These are phyloP conservation scores for peach (Prunus persica) DNA, from an alignment of 306 rosid species.

Conservation along the genomic window Prunus_persica_NCBIv2 NC_034011.1:14459501-14460000, in stretches of 20 bases:
- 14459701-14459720: constrained; percentile 4
- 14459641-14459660: neutral
- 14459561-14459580: neutral
- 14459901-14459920: constrained; percentile 8
- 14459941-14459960: neutral
- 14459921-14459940: constrained; percentile 8
- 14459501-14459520: neutral
- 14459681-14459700: neutral
- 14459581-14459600: neutral
- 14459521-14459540: neutral
- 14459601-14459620: neutral
- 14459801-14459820: neutral
- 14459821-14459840: neutral
- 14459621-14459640: too few relatives aligned
- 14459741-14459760: neutral
- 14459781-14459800: neutral
- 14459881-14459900: constrained; percentile 9
- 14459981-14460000: neutral
- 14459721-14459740: neutral
- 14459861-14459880: constrained; percentile 14
- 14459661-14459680: neutral
- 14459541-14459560: neutral
- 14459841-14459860: constrained; percentile 21
- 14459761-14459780: neutral
- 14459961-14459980: neutral